Base-by-base conservation (phyloP, 2,329 filamentous ascomycete genomes). In the Alternaria gaisen region DNA sequence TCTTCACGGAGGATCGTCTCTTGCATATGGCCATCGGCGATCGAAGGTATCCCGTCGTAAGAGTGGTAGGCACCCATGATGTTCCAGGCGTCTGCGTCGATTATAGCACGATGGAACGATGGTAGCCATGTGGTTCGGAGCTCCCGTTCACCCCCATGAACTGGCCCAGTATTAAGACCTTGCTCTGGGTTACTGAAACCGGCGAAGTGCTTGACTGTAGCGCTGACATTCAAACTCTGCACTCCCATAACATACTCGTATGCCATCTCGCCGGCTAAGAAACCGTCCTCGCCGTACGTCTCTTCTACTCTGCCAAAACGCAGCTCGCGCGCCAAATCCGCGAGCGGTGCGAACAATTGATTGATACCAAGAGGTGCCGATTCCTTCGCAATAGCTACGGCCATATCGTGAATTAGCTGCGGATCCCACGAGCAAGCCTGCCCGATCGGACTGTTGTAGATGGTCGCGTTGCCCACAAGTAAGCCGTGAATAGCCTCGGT, bases 1-100 rank as follows among this genome's bases (percentile, higher is more conserved):
- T 92, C 88, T 1, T 85, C 84, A 56, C 91, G 83, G 11, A 93
- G 80, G 42, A 93, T 91, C 0, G 77, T 78, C 16, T 88, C 91
- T 42, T 92, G 81, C 4, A 89, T 81, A 60, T 89, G 86, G 54
- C 86, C 82, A 72, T 91, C 86, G 2, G 90, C 85, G 51, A 91
- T 86, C 0, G 87, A 83, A 1, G 91, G 89, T 14, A 91, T 81
- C 2, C 90, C 91, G 65, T 93, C 91, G 64, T 92, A 91, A 54
- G 88, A 88, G 70, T 91, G 87, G 71, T 93, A 93, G 0, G 90
- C 86, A 30, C 88, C 87, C 91, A 93, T 93, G 67, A 92, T 86
- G 41, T 85, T 84, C 71, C 84, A 88, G 2, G 88, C 90, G 11
- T 85, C 88, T 10, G 81, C 88, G 69, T 92, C 90, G 34, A 92